Evolutionary conservation across 176 grass and related monocot species (phyloP).

Genomic region (Urochloa ruziziensis): DNA sequence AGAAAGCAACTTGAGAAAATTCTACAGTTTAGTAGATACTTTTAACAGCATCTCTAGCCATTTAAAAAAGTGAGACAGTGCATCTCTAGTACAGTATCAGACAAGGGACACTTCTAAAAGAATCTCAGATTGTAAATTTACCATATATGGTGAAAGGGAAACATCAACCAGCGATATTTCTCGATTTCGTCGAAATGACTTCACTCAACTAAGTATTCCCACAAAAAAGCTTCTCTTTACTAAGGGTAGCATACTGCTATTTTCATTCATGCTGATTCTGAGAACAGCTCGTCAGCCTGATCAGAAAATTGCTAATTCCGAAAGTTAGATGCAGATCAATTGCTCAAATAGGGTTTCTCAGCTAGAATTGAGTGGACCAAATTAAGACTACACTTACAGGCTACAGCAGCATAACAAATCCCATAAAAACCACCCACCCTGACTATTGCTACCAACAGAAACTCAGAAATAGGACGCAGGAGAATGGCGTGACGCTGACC

Average conservation of each 20-base stretch:
- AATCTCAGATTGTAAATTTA: not conserved
- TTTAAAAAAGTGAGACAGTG: not conserved
- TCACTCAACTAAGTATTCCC: not conserved
- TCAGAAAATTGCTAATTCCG: not conserved
- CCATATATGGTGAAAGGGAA: not conserved
- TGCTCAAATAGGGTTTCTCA: no score
- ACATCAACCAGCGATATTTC: not conserved
- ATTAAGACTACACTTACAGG: no score
- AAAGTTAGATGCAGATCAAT: not conserved
- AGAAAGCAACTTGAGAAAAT: not conserved
- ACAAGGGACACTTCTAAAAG: not conserved
- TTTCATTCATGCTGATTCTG: not conserved
- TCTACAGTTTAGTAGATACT: not conserved
- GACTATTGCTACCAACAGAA: not conserved
- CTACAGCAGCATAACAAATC: not conserved
- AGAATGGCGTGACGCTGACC: conserved; percentile 34
- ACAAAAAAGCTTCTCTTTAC: not conserved
- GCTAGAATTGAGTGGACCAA: no score
- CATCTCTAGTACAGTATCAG: not conserved
- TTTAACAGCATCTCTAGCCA: not conserved
- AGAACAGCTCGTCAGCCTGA: not conserved
- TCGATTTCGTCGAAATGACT: not conserved
- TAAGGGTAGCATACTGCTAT: not conserved
- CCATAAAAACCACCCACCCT: not conserved
- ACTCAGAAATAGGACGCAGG: not conserved